phyloP scores from a whole-genome alignment of 345 rosid genomes.

The Linum trigynum region DNA sequence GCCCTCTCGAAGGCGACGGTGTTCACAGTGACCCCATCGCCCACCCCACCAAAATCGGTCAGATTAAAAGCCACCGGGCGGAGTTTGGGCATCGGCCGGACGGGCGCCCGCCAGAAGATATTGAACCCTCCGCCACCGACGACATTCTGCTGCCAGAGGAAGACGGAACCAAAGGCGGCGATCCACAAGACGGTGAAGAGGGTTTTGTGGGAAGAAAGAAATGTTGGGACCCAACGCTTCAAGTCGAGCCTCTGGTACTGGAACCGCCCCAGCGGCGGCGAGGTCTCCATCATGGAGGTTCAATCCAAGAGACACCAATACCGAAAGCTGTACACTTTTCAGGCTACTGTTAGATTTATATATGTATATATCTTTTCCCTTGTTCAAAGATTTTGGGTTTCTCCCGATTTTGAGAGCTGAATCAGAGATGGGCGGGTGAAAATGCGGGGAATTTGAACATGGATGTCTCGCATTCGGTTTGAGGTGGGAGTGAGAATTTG shows the following conservation, averaged over 20 bases:
- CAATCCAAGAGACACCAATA: neutral
- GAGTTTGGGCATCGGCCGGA: constrained; percentile 38
- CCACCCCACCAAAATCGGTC: constrained; percentile 87
- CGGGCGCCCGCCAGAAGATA: constrained; percentile 30
- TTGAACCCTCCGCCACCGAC: constrained; percentile 33
- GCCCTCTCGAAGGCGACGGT: constrained; percentile 92
- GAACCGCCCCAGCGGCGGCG: constrained; percentile 35
- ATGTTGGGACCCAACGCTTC: constrained; percentile 46
- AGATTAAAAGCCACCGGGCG: constrained; percentile 63
- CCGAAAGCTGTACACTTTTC: neutral
- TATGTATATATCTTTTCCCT: no score
- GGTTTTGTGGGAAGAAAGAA: constrained; percentile 61
- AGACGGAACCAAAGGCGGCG: constrained; percentile 65
- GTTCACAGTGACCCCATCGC: constrained; percentile 71
- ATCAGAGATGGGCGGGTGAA: neutral
- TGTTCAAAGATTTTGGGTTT: neutral
- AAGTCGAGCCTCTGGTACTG: constrained; percentile 38
- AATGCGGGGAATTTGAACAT: neutral
- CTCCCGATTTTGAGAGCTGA: neutral
- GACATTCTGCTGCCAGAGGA: constrained; percentile 63
- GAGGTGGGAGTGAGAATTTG: constrained; percentile 3
- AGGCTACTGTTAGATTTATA: neutral
- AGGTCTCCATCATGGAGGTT: constrained; percentile 44
- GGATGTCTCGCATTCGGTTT: neutral
- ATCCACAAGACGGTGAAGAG: constrained; percentile 73